These are phyloP conservation scores for Chrysanthemum seticuspe DNA, from an alignment of 129 eudicot species.

Conservation along the genomic window DNA sequence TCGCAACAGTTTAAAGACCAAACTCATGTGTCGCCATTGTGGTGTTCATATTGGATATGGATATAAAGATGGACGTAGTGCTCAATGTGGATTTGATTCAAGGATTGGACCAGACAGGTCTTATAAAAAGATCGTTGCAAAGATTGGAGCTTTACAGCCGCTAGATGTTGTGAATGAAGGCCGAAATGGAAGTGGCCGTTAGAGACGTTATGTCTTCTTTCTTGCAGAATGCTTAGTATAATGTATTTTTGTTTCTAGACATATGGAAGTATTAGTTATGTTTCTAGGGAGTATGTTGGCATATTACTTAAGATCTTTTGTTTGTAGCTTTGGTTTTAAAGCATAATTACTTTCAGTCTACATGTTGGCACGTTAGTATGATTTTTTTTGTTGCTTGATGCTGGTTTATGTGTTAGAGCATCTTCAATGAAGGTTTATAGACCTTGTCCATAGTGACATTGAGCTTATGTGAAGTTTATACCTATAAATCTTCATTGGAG, in stretches of 20 bases:
- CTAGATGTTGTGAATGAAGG: slow-evolving; percentile 1
- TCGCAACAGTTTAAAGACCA: slow-evolving; percentile 50
- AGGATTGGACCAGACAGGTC: slow-evolving; percentile 1
- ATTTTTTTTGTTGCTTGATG: too few relatives aligned
- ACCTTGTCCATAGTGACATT: too few relatives aligned
- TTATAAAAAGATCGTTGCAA: slow-evolving; percentile 21
- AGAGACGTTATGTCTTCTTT: background rate
- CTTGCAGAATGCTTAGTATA: background rate
- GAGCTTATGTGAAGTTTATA: too few relatives aligned
- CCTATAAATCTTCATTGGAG: too few relatives aligned
- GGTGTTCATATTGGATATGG: slow-evolving; percentile 57
- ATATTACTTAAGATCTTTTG: too few relatives aligned
- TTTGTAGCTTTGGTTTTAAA: too few relatives aligned
- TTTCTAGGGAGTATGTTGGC: background rate
- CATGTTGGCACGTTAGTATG: too few relatives aligned
- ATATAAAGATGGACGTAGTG: slow-evolving; percentile 43
- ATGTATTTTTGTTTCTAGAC: background rate
- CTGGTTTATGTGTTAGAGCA: too few relatives aligned
- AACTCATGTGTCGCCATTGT: slow-evolving; percentile 71
- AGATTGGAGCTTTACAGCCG: slow-evolving; percentile 25
- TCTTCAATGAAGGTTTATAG: too few relatives aligned
- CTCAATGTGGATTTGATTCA: slow-evolving; percentile 48
- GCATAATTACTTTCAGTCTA: too few relatives aligned
- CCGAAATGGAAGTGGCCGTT: background rate
- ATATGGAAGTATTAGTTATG: background rate